phyloP scores from a whole-genome alignment of 805 yeast genomes.

The Candida railenensis region DNA sequence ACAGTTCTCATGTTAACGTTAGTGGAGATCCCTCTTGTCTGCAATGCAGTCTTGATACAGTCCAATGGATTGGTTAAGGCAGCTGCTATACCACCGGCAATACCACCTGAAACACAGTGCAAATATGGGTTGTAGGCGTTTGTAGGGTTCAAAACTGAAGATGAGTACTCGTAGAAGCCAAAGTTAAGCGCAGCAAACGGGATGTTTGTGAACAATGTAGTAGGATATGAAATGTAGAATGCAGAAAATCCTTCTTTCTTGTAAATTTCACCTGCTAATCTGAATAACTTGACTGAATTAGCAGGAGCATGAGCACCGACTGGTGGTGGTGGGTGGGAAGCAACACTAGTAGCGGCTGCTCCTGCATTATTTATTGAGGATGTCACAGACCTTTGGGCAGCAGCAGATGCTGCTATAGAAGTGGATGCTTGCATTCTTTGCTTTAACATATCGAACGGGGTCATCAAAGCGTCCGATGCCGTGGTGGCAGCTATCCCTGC shows the following conservation, averaged over 20 bases:
- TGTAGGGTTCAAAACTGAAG: slow-evolving; percentile 76
- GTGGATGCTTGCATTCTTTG: slow-evolving; percentile 80
- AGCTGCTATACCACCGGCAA: slow-evolving; percentile 94
- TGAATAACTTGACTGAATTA: slow-evolving; percentile 27
- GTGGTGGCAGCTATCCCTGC: slow-evolving; percentile 92
- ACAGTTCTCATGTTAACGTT: slow-evolving; percentile 51
- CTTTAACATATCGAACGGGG: slow-evolving; percentile 92
- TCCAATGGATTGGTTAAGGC: slow-evolving; percentile 94
- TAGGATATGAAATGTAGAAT: slow-evolving; percentile 90
- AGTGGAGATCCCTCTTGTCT: slow-evolving; percentile 66
- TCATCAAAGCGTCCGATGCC: slow-evolving; percentile 95
- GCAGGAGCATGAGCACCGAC: no score
- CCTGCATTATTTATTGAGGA: slow-evolving; percentile 61
- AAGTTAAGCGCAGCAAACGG: slow-evolving; percentile 96
- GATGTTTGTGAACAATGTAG: slow-evolving; percentile 85
- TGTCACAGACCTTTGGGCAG: slow-evolving; percentile 5
- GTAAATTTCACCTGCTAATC: slow-evolving; percentile 49
- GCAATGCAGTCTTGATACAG: slow-evolving; percentile 87
- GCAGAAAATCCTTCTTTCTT: slow-evolving; percentile 69
- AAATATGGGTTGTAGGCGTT: slow-evolving; percentile 80
- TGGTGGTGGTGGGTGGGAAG: slow-evolving; percentile 6
- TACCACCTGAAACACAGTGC: slow-evolving; percentile 90
- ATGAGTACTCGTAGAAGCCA: slow-evolving; percentile 83
- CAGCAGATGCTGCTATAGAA: slow-evolving; percentile 3
- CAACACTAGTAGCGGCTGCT: slow-evolving; percentile 6